These are phyloP conservation scores for Madurella mycetomatis DNA, from an alignment of 2,329 filamentous ascomycete genomes.

Conservation along the genomic window DNA sequence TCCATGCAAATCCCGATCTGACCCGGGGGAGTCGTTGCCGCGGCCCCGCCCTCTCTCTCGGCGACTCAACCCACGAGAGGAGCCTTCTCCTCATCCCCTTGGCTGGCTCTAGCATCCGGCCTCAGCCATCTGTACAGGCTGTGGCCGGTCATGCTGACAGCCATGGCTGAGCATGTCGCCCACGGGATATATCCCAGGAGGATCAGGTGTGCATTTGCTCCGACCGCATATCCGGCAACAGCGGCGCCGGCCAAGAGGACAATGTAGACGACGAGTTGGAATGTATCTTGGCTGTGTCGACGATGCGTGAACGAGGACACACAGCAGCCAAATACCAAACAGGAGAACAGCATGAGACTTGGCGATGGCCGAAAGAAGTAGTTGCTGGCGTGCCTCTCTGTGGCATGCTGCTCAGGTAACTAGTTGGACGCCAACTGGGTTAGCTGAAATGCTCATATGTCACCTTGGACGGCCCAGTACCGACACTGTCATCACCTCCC, in stretches of 20 bases:
- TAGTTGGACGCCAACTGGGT: constrained; percentile 3
- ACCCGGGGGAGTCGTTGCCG: neutral
- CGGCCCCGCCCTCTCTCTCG: neutral
- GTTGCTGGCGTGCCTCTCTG: neutral
- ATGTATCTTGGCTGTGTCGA: constrained; percentile 29
- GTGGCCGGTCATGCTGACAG: constrained; percentile 29
- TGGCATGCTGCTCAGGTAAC: constrained; percentile 2
- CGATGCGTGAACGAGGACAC: constrained; percentile 36
- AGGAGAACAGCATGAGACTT: constrained; percentile 31
- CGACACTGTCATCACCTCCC: constrained; percentile 3
- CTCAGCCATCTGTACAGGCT: constrained; percentile 14
- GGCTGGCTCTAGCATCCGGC: neutral
- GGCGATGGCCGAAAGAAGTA: constrained; percentile 31
- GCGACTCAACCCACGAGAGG: constrained; percentile 12
- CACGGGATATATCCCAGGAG: constrained; percentile 34
- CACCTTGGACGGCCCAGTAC: constrained; percentile 1
- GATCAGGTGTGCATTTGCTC: constrained; percentile 29
- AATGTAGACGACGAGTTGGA: constrained; percentile 31
- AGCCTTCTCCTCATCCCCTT: constrained; percentile 19
- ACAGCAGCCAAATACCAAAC: constrained; percentile 33
- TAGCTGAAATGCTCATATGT: constrained; percentile 1
- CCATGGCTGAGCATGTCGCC: constrained; percentile 35
- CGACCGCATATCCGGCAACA: constrained; percentile 25
- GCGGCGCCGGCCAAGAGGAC: constrained; percentile 24
- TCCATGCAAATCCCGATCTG: neutral